These are phyloP conservation scores for Aspergillus hancockii DNA, from an alignment of 495 filamentous ascomycete genomes.

Conservation along the genomic window DNA sequence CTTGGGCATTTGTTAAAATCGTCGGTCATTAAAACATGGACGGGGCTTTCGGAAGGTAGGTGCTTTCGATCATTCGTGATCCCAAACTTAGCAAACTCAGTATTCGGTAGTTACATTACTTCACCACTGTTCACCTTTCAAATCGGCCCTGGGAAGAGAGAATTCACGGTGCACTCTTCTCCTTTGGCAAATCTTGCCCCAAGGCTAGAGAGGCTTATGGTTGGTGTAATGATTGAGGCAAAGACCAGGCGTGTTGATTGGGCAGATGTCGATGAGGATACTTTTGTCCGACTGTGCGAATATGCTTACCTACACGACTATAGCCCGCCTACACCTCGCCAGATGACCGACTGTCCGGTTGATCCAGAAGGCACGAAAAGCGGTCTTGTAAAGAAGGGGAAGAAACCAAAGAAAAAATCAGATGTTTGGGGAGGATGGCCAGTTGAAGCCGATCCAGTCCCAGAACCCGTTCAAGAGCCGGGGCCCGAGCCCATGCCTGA, in stretches of 20 bases:
- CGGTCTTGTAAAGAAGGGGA: not conserved
- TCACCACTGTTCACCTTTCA: not conserved
- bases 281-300: constrained; percentile 30
- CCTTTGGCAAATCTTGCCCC: constrained; percentile 23
- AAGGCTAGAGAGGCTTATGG: constrained; percentile 19
- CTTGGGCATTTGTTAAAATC: no score
- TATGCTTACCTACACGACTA: constrained; percentile 28
- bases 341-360: no score
- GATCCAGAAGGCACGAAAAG: no score
- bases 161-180: constrained; percentile 25
- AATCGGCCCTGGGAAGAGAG: constrained; percentile 10
- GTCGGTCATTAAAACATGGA: no score
- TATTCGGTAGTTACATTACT: not conserved
- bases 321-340: constrained; percentile 12
- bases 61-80: no score
- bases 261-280: constrained; percentile 27
- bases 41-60: no score
- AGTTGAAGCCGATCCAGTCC: no score
- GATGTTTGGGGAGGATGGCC: no score
- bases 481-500: constrained; percentile 9
- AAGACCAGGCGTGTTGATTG: constrained; percentile 22
- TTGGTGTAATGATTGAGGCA: constrained; percentile 25
- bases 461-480: no score
- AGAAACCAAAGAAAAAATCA: no score
- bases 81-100: no score